Evolutionary conservation across 2,329 filamentous ascomycete species (phyloP).

Genomic region (Botrytis squamosa): DNA sequence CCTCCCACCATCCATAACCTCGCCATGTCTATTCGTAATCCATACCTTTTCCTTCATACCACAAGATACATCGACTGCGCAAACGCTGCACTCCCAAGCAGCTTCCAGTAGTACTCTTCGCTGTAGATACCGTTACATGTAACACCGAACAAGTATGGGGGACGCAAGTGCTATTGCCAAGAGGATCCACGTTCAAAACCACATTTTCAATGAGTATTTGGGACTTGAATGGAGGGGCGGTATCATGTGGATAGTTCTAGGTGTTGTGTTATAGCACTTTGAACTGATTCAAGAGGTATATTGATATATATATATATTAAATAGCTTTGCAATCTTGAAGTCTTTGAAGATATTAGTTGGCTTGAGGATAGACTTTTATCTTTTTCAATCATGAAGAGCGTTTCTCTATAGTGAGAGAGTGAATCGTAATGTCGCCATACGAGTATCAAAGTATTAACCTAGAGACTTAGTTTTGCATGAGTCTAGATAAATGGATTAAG

Average conservation of each 20-base stretch:
- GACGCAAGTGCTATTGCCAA: not conserved
- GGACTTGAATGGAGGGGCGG: not conserved
- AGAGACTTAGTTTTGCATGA: too few relatives aligned
- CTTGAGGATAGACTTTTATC: too few relatives aligned
- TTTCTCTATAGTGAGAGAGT: too few relatives aligned
- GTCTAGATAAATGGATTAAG: rapidly evolving
- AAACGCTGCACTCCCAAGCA: not conserved
- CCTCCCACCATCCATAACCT: not conserved
- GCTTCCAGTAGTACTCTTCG: not conserved
- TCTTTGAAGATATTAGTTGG: too few relatives aligned
- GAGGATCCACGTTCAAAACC: not conserved
- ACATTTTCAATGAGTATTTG: not conserved
- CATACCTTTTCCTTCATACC: not conserved
- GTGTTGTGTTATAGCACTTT: not conserved
- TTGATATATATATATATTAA: too few relatives aligned
- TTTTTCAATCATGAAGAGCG: too few relatives aligned
- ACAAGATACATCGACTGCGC: not conserved
- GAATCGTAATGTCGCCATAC: too few relatives aligned
- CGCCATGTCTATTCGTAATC: not conserved
- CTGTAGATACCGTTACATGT: not conserved
- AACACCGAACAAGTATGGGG: not conserved
- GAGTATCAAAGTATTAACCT: too few relatives aligned
- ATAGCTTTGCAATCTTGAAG: too few relatives aligned
- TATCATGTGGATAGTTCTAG: not conserved
- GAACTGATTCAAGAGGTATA: not conserved